These are phyloP conservation scores for Blastobotrys serpentis DNA, from an alignment of 1,139 yeast genomes.

Conservation along the genomic window DNA sequence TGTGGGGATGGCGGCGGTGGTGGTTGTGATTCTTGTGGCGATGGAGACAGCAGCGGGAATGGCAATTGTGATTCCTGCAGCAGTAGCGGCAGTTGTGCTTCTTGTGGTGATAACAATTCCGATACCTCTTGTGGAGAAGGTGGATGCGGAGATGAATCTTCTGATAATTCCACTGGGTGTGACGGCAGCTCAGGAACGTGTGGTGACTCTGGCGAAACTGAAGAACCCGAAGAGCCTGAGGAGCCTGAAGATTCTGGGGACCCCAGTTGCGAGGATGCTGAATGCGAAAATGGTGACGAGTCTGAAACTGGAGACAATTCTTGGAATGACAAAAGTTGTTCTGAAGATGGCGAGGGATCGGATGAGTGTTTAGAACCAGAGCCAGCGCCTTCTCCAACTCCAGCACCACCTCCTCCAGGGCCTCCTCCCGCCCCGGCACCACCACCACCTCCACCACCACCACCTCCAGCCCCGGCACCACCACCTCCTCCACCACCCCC, in stretches of 20 bases:
- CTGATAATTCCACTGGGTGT: too few species aligned
- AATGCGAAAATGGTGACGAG: too few species aligned
- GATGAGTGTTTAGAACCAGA: background rate
- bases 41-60: background rate
- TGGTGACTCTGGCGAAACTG: background rate
- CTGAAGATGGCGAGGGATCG: background rate
- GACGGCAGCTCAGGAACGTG: too few species aligned
- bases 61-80: conserved; percentile 1
- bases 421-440: background rate
- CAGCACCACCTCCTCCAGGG: background rate
- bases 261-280: background rate
- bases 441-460: background rate
- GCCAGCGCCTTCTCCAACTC: background rate
- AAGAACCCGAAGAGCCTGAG: too few species aligned
- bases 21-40: background rate
- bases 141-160: too few species aligned
- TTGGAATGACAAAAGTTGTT: background rate
- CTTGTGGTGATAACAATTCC: too few species aligned
- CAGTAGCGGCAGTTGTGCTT: background rate
- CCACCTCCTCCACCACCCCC: background rate
- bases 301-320: background rate
- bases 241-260: background rate
- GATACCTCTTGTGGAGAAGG: too few species aligned
- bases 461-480: background rate
- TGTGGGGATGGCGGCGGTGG: conserved; percentile 2